phyloP scores from a whole-genome alignment of 176 grass and related monocot species.

The Triticum dicoccoides region DNA sequence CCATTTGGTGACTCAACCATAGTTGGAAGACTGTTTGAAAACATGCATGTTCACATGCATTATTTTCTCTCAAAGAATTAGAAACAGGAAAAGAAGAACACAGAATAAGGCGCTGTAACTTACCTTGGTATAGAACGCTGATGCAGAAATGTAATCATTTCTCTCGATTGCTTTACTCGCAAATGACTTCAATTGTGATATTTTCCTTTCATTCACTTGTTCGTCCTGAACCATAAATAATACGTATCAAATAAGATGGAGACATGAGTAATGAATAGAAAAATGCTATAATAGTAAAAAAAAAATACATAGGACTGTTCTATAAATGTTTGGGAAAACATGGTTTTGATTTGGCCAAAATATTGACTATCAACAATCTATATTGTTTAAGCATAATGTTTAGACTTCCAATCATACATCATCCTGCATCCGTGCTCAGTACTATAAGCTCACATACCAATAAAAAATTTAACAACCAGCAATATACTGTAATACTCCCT shows the following conservation, averaged over 20 bases:
- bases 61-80: not conserved
- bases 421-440: not conserved
- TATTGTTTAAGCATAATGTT: not conserved
- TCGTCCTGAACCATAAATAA: not conserved
- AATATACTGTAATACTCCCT: no score
- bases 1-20: not conserved
- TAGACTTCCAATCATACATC: not conserved
- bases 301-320: not conserved
- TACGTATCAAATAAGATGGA: not conserved
- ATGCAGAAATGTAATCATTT: slow-evolving; percentile 1
- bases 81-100: not conserved
- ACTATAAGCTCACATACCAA: no score
- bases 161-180: not conserved
- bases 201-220: not conserved
- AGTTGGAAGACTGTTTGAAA: not conserved
- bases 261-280: not conserved
- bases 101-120: not conserved
- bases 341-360: not conserved
- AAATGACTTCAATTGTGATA: not conserved
- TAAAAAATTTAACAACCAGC: no score
- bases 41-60: not conserved
- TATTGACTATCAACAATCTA: not conserved
- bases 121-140: not conserved
- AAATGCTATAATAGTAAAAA: not conserved
- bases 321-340: not conserved